phyloP scores from a whole-genome alignment of 2,329 filamentous ascomycete genomes.

The Pestalotiopsis sp. region DNA sequence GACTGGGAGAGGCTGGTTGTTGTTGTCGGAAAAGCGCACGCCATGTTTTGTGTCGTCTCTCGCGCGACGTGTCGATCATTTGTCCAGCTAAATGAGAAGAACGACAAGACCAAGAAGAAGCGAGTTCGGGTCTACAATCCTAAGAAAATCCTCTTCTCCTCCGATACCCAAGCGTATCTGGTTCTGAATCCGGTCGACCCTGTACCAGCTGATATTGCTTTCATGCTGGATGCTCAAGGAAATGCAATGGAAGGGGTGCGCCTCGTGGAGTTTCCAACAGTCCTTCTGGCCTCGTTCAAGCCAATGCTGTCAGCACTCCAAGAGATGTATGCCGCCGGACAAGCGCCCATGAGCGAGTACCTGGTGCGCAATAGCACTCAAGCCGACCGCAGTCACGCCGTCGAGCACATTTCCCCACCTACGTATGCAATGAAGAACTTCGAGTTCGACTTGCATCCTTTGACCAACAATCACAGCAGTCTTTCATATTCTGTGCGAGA shows the following conservation, averaged over 20 bases:
- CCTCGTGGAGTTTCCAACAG: conserved; percentile 64
- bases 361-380: conserved; percentile 34
- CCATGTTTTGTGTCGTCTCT: conserved; percentile 7
- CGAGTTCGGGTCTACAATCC: background rate
- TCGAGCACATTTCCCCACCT: conserved; percentile 1
- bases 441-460: background rate
- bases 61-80: background rate
- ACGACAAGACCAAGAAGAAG: conserved; percentile 4
- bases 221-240: background rate
- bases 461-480: background rate
- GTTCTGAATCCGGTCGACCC: conserved; percentile 26
- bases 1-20: conserved; percentile 2
- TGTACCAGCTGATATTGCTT: conserved; percentile 16
- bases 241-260: conserved; percentile 14
- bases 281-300: conserved; percentile 60
- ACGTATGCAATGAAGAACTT: conserved; percentile 1
- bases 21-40: background rate
- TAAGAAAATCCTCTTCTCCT: background rate
- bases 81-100: background rate
- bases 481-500: conserved; percentile 25
- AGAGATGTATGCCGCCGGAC: conserved; percentile 43
- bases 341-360: conserved; percentile 52
- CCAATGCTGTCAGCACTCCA: conserved; percentile 60
- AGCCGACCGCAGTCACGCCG: background rate
- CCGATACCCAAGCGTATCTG: background rate